Evolutionary conservation across 352 stramenopile species (phyloP), one percentile per base, ranked within the genome.

Genomic region (Phytophthora agathidicida): DNA sequence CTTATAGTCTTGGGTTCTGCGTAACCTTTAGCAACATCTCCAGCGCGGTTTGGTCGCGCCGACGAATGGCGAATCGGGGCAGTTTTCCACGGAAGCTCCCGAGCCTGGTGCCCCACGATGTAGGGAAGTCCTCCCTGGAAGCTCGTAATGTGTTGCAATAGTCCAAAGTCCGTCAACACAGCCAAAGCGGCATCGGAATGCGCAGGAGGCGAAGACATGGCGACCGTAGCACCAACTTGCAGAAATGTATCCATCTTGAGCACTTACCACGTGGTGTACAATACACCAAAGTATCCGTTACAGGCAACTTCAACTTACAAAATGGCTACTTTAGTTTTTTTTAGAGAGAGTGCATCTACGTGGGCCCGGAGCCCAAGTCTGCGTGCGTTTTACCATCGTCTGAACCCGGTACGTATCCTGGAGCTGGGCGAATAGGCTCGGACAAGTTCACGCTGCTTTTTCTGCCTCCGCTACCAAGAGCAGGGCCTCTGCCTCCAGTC

Each of bases 111-210:
- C 3, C 65, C 65, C 2, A 70, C 38, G 17, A 63, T 20, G n/a
- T 63, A 73, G 1, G 65, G 65, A n/a, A 69, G 19, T 0, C 65
- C 65, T 10, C 0, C 2, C 32, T 69, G 61, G 47, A 73, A 73
- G 32, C 59, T 49, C 10, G 59, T 56, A 20, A 73, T 70, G n/a
- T 53, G 44, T 10, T 43, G 59, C 19, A 73, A 49, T 31, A 73
- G 28, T 9, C 41, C 52, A 2, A 20, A 27, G 31, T 67, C 31
- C 4, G 60, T 70, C 31, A 73, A 39, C 11, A 73, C 65, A 16
- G 23, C 33, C n/a, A 73, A 33, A 7, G 60, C 65, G 38, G 49
- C 59, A 3, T 43, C n/a, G 0, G 16, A 17, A 24, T 45, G 24
- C 28, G 36, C 2, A 22, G 39, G 7, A 32, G 49, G 11, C 20